Conservation (phyloP, 192 early-diverging fungal species). For the Coemansia sp. region DNA sequence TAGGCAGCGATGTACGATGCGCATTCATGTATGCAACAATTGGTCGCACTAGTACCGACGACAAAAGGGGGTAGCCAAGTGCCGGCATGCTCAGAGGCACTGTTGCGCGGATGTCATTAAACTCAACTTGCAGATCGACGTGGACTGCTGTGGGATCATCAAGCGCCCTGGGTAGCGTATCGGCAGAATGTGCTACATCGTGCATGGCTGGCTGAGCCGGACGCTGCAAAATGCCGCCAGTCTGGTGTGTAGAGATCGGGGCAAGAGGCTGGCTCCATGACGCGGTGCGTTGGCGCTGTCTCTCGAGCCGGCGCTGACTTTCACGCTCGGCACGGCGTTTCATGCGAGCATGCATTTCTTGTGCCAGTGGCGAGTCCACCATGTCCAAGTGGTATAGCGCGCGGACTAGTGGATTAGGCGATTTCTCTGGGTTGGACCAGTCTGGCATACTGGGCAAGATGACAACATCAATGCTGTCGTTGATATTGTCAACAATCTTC, state of each 20-base stretch:
- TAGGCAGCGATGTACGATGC: constrained; percentile 77
- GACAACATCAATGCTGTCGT: constrained; percentile 62
- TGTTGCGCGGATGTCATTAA: constrained; percentile 87
- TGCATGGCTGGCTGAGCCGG: neutral
- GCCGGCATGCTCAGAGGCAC: constrained; percentile 65
- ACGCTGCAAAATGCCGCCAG: neutral
- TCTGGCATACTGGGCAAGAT: constrained; percentile 46
- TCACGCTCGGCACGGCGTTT: constrained; percentile 38
- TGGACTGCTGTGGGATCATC: constrained; percentile 28
- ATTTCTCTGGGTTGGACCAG: constrained; percentile 42
- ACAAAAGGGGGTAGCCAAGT: constrained; percentile 70
- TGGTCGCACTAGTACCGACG: constrained; percentile 81
- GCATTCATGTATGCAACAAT: constrained; percentile 93
- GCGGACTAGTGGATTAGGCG: constrained; percentile 38
- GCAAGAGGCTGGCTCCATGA: constrained; percentile 43
- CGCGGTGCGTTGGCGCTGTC: constrained; percentile 41
- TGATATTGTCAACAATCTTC: constrained; percentile 65
- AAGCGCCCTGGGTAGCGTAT: neutral
- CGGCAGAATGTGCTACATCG: neutral
- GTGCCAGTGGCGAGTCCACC: constrained; percentile 38
- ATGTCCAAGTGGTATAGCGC: constrained; percentile 34
- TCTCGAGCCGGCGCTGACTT: constrained; percentile 33
- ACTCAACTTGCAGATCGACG: constrained; percentile 77
- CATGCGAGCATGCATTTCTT: constrained; percentile 30
- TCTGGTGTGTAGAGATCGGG: constrained; percentile 24